These are phyloP conservation scores for Nannizziopsis arthrosporioides DNA, from an alignment of 2,329 filamentous ascomycete species.

Conservation along the genomic window DNA sequence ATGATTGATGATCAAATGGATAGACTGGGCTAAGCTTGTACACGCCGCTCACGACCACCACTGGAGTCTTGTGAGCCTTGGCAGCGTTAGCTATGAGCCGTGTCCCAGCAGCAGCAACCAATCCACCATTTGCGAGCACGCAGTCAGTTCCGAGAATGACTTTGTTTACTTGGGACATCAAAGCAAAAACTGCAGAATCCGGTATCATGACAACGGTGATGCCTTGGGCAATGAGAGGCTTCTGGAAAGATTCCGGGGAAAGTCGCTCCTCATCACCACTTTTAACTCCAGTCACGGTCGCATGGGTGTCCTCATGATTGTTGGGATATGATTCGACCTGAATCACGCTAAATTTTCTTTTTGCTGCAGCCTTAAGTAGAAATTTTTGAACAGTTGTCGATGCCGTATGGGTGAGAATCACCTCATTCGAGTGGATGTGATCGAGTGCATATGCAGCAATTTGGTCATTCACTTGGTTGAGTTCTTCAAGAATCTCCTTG, in stretches of 20 bases:
- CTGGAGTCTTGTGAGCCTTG: slow-evolving; percentile 66
- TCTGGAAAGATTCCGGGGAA: slow-evolving; percentile 50
- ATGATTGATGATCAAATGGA: slow-evolving; percentile 65
- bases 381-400: slow-evolving; percentile 83
- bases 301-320: slow-evolving; percentile 53
- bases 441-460: slow-evolving; percentile 80
- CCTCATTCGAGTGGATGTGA: slow-evolving; percentile 86
- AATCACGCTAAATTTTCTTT: slow-evolving; percentile 84
- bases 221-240: slow-evolving; percentile 64
- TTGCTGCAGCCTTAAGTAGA: slow-evolving; percentile 71
- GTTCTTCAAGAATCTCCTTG: slow-evolving; percentile 89
- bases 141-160: slow-evolving; percentile 81
- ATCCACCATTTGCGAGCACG: slow-evolving; percentile 76
- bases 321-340: slow-evolving; percentile 65
- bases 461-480: slow-evolving; percentile 84
- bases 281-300: slow-evolving; percentile 46
- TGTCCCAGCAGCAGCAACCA: slow-evolving; percentile 75
- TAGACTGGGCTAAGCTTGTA: slow-evolving; percentile 91
- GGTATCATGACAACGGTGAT: slow-evolving; percentile 74
- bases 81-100: slow-evolving; percentile 74
- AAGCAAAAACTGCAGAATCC: slow-evolving; percentile 75
- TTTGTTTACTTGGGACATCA: slow-evolving; percentile 93
- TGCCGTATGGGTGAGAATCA: slow-evolving; percentile 79
- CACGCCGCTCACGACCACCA: slow-evolving; percentile 79
- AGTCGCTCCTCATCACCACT: slow-evolving; percentile 39